Percentiles rank a stretch among this genome's conserved stretches.
phyloP scores from a whole-genome alignment of 2,329 filamentous ascomycete species.

The Fusarium sarcochroum region DNA sequence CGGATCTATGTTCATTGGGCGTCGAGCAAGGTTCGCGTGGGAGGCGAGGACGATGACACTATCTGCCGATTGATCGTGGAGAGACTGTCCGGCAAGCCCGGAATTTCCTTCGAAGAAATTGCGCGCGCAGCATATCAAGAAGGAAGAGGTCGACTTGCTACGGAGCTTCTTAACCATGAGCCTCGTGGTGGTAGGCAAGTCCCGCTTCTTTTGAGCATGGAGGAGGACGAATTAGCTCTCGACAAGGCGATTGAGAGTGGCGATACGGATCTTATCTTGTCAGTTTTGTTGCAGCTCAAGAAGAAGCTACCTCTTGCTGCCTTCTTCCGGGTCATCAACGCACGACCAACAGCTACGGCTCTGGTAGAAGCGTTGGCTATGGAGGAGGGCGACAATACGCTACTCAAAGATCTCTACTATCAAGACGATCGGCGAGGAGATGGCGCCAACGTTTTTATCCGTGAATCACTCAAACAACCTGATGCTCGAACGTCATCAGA shows the following conservation, averaged over 20 bases:
- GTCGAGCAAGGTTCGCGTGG: slow-evolving; percentile 89
- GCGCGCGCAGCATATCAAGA: slow-evolving; percentile 95
- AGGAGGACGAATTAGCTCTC: slow-evolving; percentile 93
- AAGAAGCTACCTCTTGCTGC: slow-evolving; percentile 90
- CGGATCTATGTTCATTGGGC: slow-evolving; percentile 98
- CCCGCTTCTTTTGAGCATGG: slow-evolving; percentile 91
- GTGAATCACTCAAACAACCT: slow-evolving; percentile 83
- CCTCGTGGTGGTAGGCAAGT: slow-evolving; percentile 96
- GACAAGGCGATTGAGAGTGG: slow-evolving; percentile 98
- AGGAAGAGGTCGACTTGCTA: slow-evolving; percentile 89
- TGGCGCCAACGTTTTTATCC: slow-evolving; percentile 87
- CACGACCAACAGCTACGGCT: slow-evolving; percentile 85
- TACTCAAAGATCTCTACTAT: slow-evolving; percentile 97
- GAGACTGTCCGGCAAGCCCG: slow-evolving; percentile 86
- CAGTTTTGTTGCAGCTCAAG: slow-evolving; percentile 88
- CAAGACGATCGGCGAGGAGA: slow-evolving; percentile 94
- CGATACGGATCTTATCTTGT: slow-evolving; percentile 93
- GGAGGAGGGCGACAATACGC: slow-evolving; percentile 77
- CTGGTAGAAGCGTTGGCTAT: slow-evolving; percentile 87
- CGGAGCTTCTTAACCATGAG: slow-evolving; percentile 91
- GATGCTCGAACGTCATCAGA: slow-evolving; percentile 80
- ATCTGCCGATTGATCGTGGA: slow-evolving; percentile 90
- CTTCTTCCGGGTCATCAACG: slow-evolving; percentile 94
- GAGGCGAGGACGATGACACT: slow-evolving; percentile 86
- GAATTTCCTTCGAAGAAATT: slow-evolving; percentile 96